Evolutionary conservation across 495 filamentous ascomycete species (phyloP), one percentile per base, ranked within the genome.

Genomic region (Astrothelium subdiscretum): DNA sequence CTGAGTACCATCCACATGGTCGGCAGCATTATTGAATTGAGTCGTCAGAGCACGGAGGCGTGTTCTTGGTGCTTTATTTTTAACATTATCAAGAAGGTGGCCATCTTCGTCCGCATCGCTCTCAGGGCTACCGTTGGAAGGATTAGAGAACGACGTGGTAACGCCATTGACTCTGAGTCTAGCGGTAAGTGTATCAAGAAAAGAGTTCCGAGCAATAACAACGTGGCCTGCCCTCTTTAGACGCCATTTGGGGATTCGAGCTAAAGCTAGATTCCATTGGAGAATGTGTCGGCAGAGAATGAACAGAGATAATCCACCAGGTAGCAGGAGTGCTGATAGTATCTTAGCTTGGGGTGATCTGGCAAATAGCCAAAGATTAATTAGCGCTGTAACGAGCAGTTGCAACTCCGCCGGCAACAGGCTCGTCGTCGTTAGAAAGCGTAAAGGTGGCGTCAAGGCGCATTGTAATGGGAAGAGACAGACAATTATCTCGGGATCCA

Each of bases 221-320:
- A 74, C 65, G 13, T 73, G 74, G 0, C 77, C 76, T 13, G 80
- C 72, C 22, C 85, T 83, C 64, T 85, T 82, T 66, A 97, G 92
- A 35, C 91, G 87, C 90, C 92, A 97, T 63, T 82, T 89, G 1
- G 94, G 94, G 38, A 98, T 88, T 43, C 95, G 79, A 20, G 92
- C 91, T 44, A 98, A 75, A 58, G 86, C 79, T 18, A 97, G 86
- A 38, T 87, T 90, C 89, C 89, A 96, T 71, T 78, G 83, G n/a
- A 97, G 83, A 18, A 92, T 80, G 57, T 86, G 82, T 42, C 80
- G 79, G 71, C 89, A 95, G 15, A 81, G 77, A 22, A 90, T 75
- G 57, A 95, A 85, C 20, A 95, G 67, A 58, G 81, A 80, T 57
- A 97, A 71, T 31, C 92, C 91, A 29, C 95, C 95, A 38, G 90